These are phyloP conservation scores for Eucalyptus cloeziana DNA, from an alignment of 345 rosid species.

Conservation along the genomic window DNA sequence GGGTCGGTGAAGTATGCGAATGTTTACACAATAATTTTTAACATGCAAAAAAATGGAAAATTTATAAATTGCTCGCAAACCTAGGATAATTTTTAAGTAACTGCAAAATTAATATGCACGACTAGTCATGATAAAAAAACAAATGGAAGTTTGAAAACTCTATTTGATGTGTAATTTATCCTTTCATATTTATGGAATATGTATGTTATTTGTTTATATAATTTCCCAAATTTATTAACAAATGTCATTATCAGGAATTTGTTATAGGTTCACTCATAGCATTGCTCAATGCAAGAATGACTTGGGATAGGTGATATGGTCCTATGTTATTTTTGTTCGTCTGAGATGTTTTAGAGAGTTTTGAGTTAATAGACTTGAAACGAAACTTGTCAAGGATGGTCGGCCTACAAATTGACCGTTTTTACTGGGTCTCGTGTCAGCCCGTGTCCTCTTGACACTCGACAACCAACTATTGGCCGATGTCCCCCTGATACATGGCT, in stretches of 20 bases:
- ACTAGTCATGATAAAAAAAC: not conserved
- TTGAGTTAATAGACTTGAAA: not conserved
- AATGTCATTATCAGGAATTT: not conserved
- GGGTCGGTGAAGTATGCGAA: not conserved
- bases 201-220: not conserved
- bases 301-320: not conserved
- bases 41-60: not conserved
- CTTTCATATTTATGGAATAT: not conserved
- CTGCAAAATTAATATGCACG: fast-evolving
- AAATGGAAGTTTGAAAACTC: not conserved
- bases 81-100: not conserved
- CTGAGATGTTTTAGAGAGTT: not conserved
- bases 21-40: not conserved
- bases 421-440: not conserved
- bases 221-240: not conserved
- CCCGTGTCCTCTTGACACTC: not conserved
- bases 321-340: not conserved
- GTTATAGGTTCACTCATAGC: not conserved
- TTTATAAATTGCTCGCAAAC: not conserved
- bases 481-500: not conserved
- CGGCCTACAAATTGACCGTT: not conserved
- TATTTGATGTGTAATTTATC: not conserved
- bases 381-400: not conserved
- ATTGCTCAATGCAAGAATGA: not conserved
- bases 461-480: not conserved